Conservation (phyloP, 805 yeast species). For the Ogataea paradorogensis region DNA sequence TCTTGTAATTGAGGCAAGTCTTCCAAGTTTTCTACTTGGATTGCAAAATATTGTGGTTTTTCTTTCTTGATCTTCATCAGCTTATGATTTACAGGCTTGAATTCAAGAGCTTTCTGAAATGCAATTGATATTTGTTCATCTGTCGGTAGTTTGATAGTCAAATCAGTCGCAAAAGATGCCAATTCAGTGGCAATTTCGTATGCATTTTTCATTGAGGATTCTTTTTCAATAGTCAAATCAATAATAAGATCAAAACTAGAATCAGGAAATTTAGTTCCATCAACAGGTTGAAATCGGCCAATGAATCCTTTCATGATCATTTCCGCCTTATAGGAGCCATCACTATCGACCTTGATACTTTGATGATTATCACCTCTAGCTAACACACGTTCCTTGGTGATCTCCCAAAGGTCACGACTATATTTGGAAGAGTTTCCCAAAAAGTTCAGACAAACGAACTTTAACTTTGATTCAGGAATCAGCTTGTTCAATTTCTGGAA, state of each 20-base stretch:
- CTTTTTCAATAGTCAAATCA: slow-evolving; percentile 44
- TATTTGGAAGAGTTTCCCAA: slow-evolving; percentile 32
- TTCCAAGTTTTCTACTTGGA: slow-evolving; percentile 30
- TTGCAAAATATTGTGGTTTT: slow-evolving; percentile 46
- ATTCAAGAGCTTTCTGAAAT: slow-evolving; percentile 49
- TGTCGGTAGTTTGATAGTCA: slow-evolving; percentile 40
- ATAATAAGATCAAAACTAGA: slow-evolving; percentile 62
- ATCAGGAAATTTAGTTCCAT: slow-evolving; percentile 53
- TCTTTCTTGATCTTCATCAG: slow-evolving; percentile 19
- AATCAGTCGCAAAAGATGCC: slow-evolving; percentile 39
- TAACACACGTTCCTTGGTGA: slow-evolving; percentile 59
- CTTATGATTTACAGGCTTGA: slow-evolving; percentile 51
- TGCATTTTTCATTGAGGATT: slow-evolving; percentile 52
- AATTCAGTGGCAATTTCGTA: slow-evolving; percentile 40
- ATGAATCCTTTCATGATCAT: slow-evolving; percentile 75
- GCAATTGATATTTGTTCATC: slow-evolving; percentile 43
- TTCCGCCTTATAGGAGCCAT: slow-evolving; percentile 48
- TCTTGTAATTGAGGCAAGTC: slow-evolving; percentile 19
- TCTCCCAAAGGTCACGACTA: slow-evolving; percentile 39
- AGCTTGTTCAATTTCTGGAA: slow-evolving; percentile 42
- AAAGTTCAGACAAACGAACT: slow-evolving; percentile 69
- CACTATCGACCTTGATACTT: slow-evolving; percentile 55
- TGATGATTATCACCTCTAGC: slow-evolving; percentile 87
- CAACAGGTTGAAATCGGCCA: slow-evolving; percentile 61
- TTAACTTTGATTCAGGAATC: slow-evolving; percentile 45